phyloP scores from a whole-genome alignment of 2,329 filamentous ascomycete species.

The Aaosphaeria pasadenensis region DNA sequence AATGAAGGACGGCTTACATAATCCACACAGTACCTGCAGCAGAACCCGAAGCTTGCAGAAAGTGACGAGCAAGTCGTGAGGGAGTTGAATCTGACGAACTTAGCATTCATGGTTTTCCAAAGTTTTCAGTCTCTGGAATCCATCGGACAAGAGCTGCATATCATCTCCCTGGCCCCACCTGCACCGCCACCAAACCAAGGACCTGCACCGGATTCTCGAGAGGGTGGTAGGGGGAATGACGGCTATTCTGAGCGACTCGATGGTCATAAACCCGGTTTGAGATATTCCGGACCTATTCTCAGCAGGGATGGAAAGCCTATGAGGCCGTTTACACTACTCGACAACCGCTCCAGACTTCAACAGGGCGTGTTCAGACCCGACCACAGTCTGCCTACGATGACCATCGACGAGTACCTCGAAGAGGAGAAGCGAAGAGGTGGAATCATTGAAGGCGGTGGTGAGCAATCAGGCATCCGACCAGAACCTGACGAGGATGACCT shows the following conservation, averaged over 20 bases:
- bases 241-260: constrained; percentile 75
- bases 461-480: constrained; percentile 63
- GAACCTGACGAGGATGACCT: constrained; percentile 87
- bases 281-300: constrained; percentile 67
- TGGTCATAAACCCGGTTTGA: constrained; percentile 40
- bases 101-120: constrained; percentile 71
- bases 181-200: constrained; percentile 41
- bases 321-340: constrained; percentile 84
- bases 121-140: constrained; percentile 86
- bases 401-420: constrained; percentile 94
- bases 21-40: constrained; percentile 52
- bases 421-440: constrained; percentile 82
- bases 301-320: constrained; percentile 78
- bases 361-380: constrained; percentile 84
- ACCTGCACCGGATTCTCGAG: constrained; percentile 43
- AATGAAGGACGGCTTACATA: not conserved
- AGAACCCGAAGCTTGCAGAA: constrained; percentile 59
- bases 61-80: constrained; percentile 84
- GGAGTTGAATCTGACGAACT: constrained; percentile 71
- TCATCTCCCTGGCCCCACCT: constrained; percentile 71
- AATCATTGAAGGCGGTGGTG: constrained; percentile 87
- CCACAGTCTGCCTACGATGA: constrained; percentile 95
- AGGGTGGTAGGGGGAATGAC: constrained; percentile 46
- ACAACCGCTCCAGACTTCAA: constrained; percentile 70
- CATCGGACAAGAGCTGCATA: constrained; percentile 77